Evolutionary conservation across 164 flowering plant genomes (phyloP), one percentile per base, ranked within the genome.

Genomic region (Sedum album): DNA sequence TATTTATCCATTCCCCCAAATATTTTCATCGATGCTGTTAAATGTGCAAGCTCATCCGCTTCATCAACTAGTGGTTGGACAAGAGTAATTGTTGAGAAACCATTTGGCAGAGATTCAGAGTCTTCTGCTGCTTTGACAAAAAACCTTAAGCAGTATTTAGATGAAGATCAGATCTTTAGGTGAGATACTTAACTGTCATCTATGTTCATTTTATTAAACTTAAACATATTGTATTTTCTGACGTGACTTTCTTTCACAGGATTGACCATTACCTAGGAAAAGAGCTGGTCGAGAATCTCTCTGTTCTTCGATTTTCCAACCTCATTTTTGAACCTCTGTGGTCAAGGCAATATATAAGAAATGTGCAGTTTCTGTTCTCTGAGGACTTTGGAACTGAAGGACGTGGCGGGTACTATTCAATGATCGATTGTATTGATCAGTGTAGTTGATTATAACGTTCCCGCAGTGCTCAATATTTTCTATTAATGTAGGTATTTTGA

Each of bases 131-230:
- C 90, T 67, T 77, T 93, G 66, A 93, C 97, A n/a, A 83, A 71
- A 75, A 67, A 77, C 68, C 82, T 93, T 33, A 91, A 93, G 76
- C 85, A 84, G 76, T 91, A 91, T 70, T 73, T 93, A 31, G 73
- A 69, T 15, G 98, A 93, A 75, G 97, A 93, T 60, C 98, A 93
- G 73, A 93, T 93, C 70, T 91, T 93, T 73, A 85, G 98, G 98
- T 88, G 21, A 39, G 15, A 21, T 66, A 38, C 35, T 17, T 25
- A n/a, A 15, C 20, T 11, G 23, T 8, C 13, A 61, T 60, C 31
- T 18, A 68, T 26, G 7, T 51, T 55, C 17, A 60, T 11, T 44
- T 13, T 44, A 13, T 11, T 15, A 3, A 44, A 44, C 3, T 4
- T 17, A 44, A 4, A 44, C 17, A 17, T 44, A 44, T 44, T 15